Base-by-base conservation (phyloP, 495 filamentous ascomycete species). In the Friedmanniomyces endolithicus region DNA sequence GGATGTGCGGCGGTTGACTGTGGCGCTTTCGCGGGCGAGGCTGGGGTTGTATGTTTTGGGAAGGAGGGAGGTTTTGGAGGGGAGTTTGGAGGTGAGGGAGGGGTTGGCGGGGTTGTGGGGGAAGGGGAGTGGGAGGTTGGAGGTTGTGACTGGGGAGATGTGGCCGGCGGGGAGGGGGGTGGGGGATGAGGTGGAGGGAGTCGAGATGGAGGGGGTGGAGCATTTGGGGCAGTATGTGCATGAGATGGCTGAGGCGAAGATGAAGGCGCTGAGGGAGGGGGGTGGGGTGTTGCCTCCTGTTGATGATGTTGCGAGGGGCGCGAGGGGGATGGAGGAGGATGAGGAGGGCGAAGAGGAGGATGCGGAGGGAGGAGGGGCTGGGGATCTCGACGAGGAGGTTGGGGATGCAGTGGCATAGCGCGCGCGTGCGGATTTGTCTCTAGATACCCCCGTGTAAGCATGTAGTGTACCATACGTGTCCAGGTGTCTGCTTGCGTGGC, bases 181-280 rank as follows among this genome's bases (percentile, higher is more conserved):
- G 11, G 78, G 77, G 23, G 63, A 67, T 17, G 58, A 67, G 20
- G 67, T 75, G 11, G 74, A 61, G 71, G 65, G 68, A 34, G 75
- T 71, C 0, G 70, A 75, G 50, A 75, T 98, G 87, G 86, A 87
- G 63, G 80, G 86, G 29, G 81, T 96, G 8, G 92, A 96, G 71
- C 92, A 98, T 75, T 70, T 98, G 34, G 94, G 92, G 6, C 86
- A 95, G 71, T 97, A 95, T 71, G 92, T 98, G 22, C 95, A 81
- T 70, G 88, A 98, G 71, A 97, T 98, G 88, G 90, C 90, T 12
- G 75, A 83, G 61, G 86, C 89, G 20, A 92, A 86, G 67, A 70
- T 95, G 6, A 76, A 83, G 63, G 76, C 75, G 41, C 67, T 86
- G 67, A 75, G 67, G 76, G 71, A 50, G 68, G 73, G 59, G 64